phyloP scores from a whole-genome alignment of 2,329 filamentous ascomycete species.

The Nigrograna mackinnonii region DNA sequence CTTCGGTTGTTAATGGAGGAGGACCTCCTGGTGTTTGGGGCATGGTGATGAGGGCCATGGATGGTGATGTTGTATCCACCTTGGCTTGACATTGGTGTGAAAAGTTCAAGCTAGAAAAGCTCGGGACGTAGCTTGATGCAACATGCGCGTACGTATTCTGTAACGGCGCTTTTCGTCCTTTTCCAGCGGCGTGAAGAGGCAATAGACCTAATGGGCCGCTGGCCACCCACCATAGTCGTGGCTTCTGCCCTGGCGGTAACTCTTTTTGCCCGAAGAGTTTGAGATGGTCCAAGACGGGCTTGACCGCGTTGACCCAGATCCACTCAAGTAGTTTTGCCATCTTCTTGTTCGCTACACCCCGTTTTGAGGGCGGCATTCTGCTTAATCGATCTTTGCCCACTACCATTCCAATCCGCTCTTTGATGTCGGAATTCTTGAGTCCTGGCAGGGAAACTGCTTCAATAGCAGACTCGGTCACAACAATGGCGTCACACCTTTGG shows the following conservation, averaged over 20 bases:
- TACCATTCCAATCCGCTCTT: not conserved
- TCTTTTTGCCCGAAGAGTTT: not conserved
- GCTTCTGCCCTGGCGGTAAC: not conserved
- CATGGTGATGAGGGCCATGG: conserved; percentile 5
- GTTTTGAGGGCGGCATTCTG: conserved; percentile 2
- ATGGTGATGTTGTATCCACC: not conserved
- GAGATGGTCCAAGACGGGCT: conserved; percentile 6
- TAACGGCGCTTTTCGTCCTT: not conserved
- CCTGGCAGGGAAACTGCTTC: conserved; percentile 3
- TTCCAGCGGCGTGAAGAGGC: conserved; percentile 11
- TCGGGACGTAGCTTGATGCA: conserved; percentile 5
- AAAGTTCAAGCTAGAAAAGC: conserved; percentile 1
- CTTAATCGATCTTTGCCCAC: conserved; percentile 1
- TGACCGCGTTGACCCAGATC: conserved; percentile 5
- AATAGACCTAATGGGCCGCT: conserved; percentile 8
- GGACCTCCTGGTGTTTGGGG: conserved; percentile 5
- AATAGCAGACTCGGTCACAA: conserved; percentile 8
- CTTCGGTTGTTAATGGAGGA: not conserved
- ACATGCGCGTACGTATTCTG: conserved; percentile 6
- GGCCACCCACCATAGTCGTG: conserved; percentile 5
- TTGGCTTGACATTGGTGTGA: conserved; percentile 1
- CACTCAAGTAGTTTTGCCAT: conserved; percentile 5
- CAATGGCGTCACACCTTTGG: conserved; percentile 10
- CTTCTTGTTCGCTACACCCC: conserved; percentile 3
- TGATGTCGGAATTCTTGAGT: not conserved